A percentile compares a stretch with the other conserved stretches of the same genome.
phyloP scores from a whole-genome alignment of 1,139 yeast genomes.

The Saccharomyces hybrid region DNA sequence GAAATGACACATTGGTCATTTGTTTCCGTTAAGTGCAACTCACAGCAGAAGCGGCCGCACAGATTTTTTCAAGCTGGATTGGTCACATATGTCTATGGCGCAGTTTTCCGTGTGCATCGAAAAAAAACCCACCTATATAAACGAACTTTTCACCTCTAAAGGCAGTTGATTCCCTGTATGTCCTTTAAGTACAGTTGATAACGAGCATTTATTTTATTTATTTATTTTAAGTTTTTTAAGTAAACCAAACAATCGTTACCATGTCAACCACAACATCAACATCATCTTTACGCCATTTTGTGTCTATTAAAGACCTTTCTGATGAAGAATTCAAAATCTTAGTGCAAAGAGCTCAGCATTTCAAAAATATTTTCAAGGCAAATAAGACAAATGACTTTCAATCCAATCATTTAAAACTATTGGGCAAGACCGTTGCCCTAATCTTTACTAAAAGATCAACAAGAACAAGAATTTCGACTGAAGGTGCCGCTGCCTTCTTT shows the following conservation, averaged over 20 bases:
- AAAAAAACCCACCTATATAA: not conserved
- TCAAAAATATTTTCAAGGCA: conserved; percentile 49
- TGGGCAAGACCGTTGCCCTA: conserved; percentile 77
- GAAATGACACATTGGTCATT: not conserved
- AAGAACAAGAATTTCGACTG: conserved; percentile 87
- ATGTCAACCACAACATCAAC: conserved; percentile 21
- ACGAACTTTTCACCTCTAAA: conserved; percentile 2
- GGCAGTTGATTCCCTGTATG: conserved; percentile 8
- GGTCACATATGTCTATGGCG: conserved; percentile 1
- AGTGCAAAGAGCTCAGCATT: conserved; percentile 59
- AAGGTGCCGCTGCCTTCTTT: conserved; percentile 87
- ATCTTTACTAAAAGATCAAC: conserved; percentile 88
- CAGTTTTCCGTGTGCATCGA: not conserved
- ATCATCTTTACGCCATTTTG: conserved; percentile 49
- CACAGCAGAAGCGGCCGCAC: not conserved
- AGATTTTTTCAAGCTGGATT: not conserved
- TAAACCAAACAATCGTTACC: not conserved
- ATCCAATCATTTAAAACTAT: conserved; percentile 48
- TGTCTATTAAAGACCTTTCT: conserved; percentile 69
- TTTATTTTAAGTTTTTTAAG: not conserved
- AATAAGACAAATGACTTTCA: conserved; percentile 39
- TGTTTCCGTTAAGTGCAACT: conserved; percentile 1
- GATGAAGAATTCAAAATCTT: conserved; percentile 60
- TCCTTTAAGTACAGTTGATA: conserved; percentile 27
- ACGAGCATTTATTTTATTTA: conserved; percentile 15